Conservation (phyloP, 441 rosid genomes). For the Gossypium gossypioides region DNA sequence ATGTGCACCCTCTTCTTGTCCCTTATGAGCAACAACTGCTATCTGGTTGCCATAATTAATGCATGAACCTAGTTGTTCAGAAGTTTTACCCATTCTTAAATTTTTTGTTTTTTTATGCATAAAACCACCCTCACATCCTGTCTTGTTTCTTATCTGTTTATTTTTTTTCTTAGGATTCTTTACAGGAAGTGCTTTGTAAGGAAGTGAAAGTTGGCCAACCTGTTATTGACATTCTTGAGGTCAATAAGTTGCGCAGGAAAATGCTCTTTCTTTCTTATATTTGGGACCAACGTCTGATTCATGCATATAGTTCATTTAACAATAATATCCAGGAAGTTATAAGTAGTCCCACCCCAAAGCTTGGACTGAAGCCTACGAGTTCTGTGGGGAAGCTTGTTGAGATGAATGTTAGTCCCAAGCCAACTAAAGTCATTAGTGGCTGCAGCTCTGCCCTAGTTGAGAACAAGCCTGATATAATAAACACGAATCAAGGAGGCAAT, state of each 20-base stretch:
- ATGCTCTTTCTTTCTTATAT: conserved; percentile 47
- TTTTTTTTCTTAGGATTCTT: conserved; percentile 36
- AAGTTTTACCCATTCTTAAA: background rate
- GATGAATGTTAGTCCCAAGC: conserved; percentile 22
- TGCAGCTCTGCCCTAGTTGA: conserved; percentile 28
- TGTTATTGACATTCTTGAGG: conserved; percentile 55
- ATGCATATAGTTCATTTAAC: conserved; percentile 30
- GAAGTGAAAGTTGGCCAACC: conserved; percentile 34
- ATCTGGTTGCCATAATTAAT: background rate
- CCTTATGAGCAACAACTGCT: conserved; percentile 1
- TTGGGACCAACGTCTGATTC: conserved; percentile 60
- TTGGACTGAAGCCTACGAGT: conserved; percentile 30
- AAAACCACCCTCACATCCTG: background rate
- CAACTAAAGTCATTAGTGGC: conserved; percentile 27
- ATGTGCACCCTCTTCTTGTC: background rate
- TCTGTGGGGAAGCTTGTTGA: conserved; percentile 33
- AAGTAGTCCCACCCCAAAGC: conserved; percentile 31
- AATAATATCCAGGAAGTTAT: conserved; percentile 25
- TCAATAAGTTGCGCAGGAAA: conserved; percentile 51
- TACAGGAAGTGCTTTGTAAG: conserved; percentile 29
- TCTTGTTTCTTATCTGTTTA: conserved; percentile 4
- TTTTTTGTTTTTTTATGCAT: conserved; percentile 2
- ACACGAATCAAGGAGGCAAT: conserved; percentile 29
- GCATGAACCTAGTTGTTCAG: background rate
- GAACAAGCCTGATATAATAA: conserved; percentile 24